Evolutionary conservation across 192 early-diverging fungal genomes (phyloP).

Genomic region (Linnemannia schmuckeri): DNA sequence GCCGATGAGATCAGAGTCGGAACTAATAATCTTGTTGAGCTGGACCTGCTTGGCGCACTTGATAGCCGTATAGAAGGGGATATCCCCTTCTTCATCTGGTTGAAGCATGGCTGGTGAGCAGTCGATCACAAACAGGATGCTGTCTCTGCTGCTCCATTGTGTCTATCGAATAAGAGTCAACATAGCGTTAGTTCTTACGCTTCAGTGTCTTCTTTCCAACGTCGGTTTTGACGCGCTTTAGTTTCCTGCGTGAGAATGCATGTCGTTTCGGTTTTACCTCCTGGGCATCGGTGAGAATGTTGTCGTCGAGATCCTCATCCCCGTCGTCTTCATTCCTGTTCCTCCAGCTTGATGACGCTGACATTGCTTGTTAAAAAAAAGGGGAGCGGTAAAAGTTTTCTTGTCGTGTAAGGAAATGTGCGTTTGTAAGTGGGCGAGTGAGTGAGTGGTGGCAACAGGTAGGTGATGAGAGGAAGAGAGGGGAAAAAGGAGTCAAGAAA

Average conservation of each 20-base stretch:
- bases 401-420: slow-evolving; percentile 1
- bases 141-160: slow-evolving; percentile 59
- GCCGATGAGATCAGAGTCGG: slow-evolving; percentile 58
- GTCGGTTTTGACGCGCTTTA: background rate
- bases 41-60: slow-evolving; percentile 53
- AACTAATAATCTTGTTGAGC: slow-evolving; percentile 60
- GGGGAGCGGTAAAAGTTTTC: background rate
- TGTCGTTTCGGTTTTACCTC: slow-evolving; percentile 24
- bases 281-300: slow-evolving; percentile 50
- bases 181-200: background rate
- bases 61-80: slow-evolving; percentile 59
- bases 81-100: slow-evolving; percentile 42
- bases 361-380: background rate
- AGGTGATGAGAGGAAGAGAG: background rate
- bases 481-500: slow-evolving; percentile 4
- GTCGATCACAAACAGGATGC: slow-evolving; percentile 67
- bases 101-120: slow-evolving; percentile 61
- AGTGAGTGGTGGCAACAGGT: background rate
- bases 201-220: no score
- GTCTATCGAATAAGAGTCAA: background rate
- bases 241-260: background rate
- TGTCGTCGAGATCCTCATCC: slow-evolving; percentile 55
- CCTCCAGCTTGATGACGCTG: slow-evolving; percentile 48
- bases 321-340: slow-evolving; percentile 40
- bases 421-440: background rate